Evolutionary conservation across 2,329 filamentous ascomycete species (phyloP), one percentile per base, ranked within the genome.

Genomic region (Ophiostoma angusticollis): DNA sequence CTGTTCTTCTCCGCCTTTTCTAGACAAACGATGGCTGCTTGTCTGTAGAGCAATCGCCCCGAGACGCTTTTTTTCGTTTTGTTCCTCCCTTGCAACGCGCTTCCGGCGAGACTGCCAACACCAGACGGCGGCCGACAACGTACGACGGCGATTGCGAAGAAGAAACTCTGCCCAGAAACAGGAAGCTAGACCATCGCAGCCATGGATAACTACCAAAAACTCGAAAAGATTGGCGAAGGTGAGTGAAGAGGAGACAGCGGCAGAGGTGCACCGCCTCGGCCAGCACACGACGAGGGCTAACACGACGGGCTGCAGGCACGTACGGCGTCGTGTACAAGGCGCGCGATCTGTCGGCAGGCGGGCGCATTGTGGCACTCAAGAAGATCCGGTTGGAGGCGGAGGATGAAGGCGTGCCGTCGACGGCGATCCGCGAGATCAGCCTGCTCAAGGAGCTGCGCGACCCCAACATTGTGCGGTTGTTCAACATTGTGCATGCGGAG

Each of bases 241-340:
- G 64, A 53, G 68, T 44, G 27, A 8, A 14, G 9, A 13, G 23
- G 6, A 11, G 23, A 18, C 21, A 12, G 27, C 3, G 5, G 19
- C n/a, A 11, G 31, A 32, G 9, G 18, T 5, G 31, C 18, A n/a
- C 6, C 9, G n/a, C n/a, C n/a, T n/a, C n/a, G n/a, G n/a, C n/a
- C n/a, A n/a, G 31, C 8, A n/a, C 12, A 13, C 11, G 8, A 24
- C 34, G 21, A 22, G 35, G 18, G 14, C 17, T n/a, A 8, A 19
- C 35, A 3, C 14, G 8, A n/a, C 17, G n/a, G n/a, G n/a, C n/a
- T n/a, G 18, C 46, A 91, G 84, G 84, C 53, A 93, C 84, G 6
- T 93, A 93, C 57, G 84, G 85, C 57, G 84, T 93, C 45, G 84
- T 93, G 48, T 93, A 93, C 74, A 93, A 93, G 62, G 84, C 84